Conservation (phyloP, 768 basidiomycete species). For the Termitomyces heimii region DNA sequence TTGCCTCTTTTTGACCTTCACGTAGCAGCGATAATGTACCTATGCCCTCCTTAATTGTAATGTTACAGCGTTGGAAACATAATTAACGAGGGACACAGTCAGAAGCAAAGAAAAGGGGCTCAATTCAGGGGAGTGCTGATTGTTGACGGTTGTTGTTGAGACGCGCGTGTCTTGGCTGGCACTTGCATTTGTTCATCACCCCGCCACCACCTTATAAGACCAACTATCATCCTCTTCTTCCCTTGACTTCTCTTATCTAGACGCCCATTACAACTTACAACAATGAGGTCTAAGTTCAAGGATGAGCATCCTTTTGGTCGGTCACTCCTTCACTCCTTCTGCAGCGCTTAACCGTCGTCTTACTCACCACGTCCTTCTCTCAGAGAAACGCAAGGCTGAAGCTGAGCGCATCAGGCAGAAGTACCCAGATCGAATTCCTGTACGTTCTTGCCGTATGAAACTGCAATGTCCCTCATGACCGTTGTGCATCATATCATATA, state of each 20-base stretch:
- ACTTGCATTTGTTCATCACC: slow-evolving; percentile 21
- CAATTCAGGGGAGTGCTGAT: slow-evolving; percentile 9
- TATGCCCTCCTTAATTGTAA: not conserved
- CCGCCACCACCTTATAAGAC: slow-evolving; percentile 18
- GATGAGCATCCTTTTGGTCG: slow-evolving; percentile 98
- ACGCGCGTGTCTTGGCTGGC: slow-evolving; percentile 36
- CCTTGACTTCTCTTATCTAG: not conserved
- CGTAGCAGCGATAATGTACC: not conserved
- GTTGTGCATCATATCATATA: slow-evolving; percentile 24
- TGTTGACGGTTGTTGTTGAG: slow-evolving; percentile 21
- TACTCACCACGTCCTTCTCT: slow-evolving; percentile 24
- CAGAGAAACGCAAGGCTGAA: slow-evolving; percentile 99
- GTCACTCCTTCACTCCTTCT: slow-evolving; percentile 26
- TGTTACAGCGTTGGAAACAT: not conserved
- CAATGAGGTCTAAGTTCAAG: slow-evolving; percentile 94
- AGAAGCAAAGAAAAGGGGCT: not conserved
- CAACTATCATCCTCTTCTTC: slow-evolving; percentile 6
- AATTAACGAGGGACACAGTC: not conserved
- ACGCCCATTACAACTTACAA: slow-evolving; percentile 12
- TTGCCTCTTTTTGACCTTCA: not conserved
- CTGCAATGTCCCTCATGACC: not conserved
- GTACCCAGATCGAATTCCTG: slow-evolving; percentile 97
- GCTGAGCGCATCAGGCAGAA: slow-evolving; percentile 98
- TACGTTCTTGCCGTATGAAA: slow-evolving; percentile 34
- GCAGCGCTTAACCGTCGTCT: slow-evolving; percentile 19